Evolutionary conservation across 1,284 basidiomycete species (phyloP), one percentile per base, ranked within the genome.

Genomic region (Rhodotorula mucilaginosa): DNA sequence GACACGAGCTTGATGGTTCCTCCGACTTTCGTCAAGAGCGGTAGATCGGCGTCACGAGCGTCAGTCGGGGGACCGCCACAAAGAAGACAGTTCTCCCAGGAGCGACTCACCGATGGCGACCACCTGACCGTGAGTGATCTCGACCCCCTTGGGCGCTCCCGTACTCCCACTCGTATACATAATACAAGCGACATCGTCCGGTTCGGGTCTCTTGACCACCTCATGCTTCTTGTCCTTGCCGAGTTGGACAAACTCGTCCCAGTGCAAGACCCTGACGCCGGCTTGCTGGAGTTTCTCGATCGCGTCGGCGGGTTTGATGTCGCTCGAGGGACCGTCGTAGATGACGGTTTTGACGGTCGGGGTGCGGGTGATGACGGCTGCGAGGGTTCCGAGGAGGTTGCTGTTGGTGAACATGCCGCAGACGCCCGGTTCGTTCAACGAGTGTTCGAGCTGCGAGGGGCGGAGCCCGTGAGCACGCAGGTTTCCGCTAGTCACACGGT

Each of bases 371-470:
- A 84, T 69, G 56, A 84, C 83, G 71, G 84, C 8, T 87, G 89
- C 29, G 87, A 90, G 77, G 46, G 81, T 81, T 13, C 73, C 68
- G 34, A 99, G 87, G 31, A 98, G 88, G 51, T 92, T 90, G 44
- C 90, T 90, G 79, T 99, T 97, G 75, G 95, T 97, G 83, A 96
- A 98, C 75, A 97, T 83, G 74, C 89, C 90, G 48, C 88, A 86
- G 72, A 92, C 94, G 58, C 89, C 85, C 44, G 95, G 94, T 81
- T 98, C 95, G 81, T 90, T 89, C 69, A 99, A 87, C 5, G 96
- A 96, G 81, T 98, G 94, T 13, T 89, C 84, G 21, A 99, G 88
- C 61, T 71, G 46, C 39, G 47, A 29, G 18, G 26, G 13, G 2
- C 5, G 13, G 2, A 13, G 61, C 31, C 31, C 56, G 5, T 15